phyloP scores from a whole-genome alignment of 2,329 filamentous ascomycete genomes.

The Zasmidium cellare region DNA sequence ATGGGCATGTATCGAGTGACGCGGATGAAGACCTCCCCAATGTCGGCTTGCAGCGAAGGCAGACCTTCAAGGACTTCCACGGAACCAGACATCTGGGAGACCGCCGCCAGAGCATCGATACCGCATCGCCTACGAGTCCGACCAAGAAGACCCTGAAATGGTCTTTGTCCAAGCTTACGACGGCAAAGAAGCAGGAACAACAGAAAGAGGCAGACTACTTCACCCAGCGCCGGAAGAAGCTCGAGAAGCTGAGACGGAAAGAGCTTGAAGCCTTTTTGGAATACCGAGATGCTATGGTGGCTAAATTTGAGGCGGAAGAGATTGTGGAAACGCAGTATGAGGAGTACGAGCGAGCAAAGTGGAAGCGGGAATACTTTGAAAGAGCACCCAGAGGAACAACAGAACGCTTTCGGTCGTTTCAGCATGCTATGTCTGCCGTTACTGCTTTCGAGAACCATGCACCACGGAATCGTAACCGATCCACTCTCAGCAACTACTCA shows the following conservation, averaged over 20 bases:
- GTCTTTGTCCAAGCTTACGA: slow-evolving; percentile 8
- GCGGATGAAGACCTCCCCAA: slow-evolving; percentile 34
- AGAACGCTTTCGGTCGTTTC: slow-evolving; percentile 32
- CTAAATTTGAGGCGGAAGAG: slow-evolving; percentile 33
- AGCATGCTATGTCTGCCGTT: slow-evolving; percentile 30
- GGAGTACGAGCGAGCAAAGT: slow-evolving; percentile 31
- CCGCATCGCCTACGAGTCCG: slow-evolving; percentile 16
- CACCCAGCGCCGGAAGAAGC: slow-evolving; percentile 29
- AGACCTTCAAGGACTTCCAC: slow-evolving; percentile 23
- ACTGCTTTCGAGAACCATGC: slow-evolving; percentile 27
- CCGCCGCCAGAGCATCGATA: slow-evolving; percentile 9
- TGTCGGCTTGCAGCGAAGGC: slow-evolving; percentile 24
- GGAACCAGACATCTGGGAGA: slow-evolving; percentile 16
- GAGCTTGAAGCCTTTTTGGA: slow-evolving; percentile 32
- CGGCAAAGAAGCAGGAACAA: slow-evolving; percentile 9
- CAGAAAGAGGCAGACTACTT: slow-evolving; percentile 28
- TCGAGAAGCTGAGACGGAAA: slow-evolving; percentile 32
- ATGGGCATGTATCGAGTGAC: slow-evolving; percentile 35
- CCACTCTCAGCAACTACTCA: slow-evolving; percentile 21
- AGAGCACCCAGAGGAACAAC: slow-evolving; percentile 30
- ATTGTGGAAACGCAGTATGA: slow-evolving; percentile 28
- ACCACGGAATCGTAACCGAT: slow-evolving; percentile 23
- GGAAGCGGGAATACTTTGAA: slow-evolving; percentile 35
- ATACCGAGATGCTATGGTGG: slow-evolving; percentile 34
- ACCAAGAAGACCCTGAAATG: slow-evolving; percentile 19